Base-by-base conservation (phyloP, 352 stramenopile genomes). In the Phytopythium ostracodes region DNA sequence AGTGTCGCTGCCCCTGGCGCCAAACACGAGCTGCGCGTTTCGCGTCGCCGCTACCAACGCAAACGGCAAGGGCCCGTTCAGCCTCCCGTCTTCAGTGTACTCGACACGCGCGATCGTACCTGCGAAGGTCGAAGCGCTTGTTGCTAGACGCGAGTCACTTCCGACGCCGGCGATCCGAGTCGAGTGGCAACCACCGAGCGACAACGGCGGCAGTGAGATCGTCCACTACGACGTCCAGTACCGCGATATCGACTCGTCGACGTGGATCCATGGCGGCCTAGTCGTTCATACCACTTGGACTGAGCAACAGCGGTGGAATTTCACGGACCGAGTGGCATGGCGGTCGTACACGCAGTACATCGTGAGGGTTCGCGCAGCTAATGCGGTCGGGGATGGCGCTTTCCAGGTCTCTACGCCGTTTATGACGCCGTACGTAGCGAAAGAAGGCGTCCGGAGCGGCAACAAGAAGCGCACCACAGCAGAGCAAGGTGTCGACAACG, bases 31-130 rank as follows among this genome's bases (percentile, higher is more conserved):
- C 11, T 91, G 81, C 31, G 40, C 63, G 4, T 91, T 89, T 55
- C 79, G 81, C 40, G 77, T 87, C 31, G 60, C 73, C 33, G 81
- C 79, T 1, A 66, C 57, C 5, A 89, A 78, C 50, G 74, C 50
- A 0, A 91, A 89, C 46, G 79, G 79, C 12, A 40, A 72, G 25
- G 81, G 81, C 3, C 75, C 79, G 0, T 91, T 87, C 65, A 84
- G 79, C 33, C 15, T 49, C 0, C 15, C 65, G 18, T 91, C 81
- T 3, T n/a, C 43, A 7, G 22, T 27, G 6, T 79, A 80, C n/a
- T 68, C 57, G 9, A 86, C 72, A 14, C 54, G 56, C 1, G 57
- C 62, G 22, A 63, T 63, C 4, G 38, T 59, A n/a, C 79, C 81
- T 40, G 59, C 52, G 0, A 22, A 62, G 11, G 73, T 68, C n/a